Percentiles rank a stretch among this genome's conserved stretches.
Conservation (phyloP, 2,329 filamentous ascomycete species). For the Diaporthe helianthi region DNA sequence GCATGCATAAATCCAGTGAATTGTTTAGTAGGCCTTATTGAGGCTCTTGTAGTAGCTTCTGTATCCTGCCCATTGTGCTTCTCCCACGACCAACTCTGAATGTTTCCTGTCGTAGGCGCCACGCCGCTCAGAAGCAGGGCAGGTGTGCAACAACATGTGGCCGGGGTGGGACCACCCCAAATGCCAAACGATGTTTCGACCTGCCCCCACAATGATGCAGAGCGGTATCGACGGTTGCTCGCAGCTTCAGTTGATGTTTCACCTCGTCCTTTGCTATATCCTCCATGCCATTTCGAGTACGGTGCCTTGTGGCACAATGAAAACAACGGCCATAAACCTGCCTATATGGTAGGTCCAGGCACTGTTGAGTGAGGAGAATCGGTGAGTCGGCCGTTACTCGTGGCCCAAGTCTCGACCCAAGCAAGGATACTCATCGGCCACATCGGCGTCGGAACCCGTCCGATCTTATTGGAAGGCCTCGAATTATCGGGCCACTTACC, state of each 20-base stretch:
- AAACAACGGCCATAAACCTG: not conserved
- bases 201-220: not conserved
- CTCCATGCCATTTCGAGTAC: not conserved
- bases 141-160: constrained; percentile 20
- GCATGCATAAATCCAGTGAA: constrained; percentile 11
- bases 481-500: constrained; percentile 61
- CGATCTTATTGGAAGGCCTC: not conserved
- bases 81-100: not conserved
- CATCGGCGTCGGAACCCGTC: not conserved
- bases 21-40: not conserved
- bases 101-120: not conserved
- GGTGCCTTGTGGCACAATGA: not conserved
- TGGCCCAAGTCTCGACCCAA: not conserved
- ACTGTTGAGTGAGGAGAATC: not conserved
- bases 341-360: not conserved
- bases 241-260: not conserved
- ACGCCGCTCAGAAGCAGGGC: not conserved
- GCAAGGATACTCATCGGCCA: not conserved
- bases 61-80: constrained; percentile 17
- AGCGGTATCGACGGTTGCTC: not conserved
- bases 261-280: not conserved
- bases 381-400: constrained; percentile 10
- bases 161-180: not conserved
- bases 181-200: constrained; percentile 10
- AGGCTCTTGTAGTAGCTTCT: not conserved